Evolutionary conservation across 2,329 filamentous ascomycete species (phyloP).

Genomic region (Clonostachys solani): DNA sequence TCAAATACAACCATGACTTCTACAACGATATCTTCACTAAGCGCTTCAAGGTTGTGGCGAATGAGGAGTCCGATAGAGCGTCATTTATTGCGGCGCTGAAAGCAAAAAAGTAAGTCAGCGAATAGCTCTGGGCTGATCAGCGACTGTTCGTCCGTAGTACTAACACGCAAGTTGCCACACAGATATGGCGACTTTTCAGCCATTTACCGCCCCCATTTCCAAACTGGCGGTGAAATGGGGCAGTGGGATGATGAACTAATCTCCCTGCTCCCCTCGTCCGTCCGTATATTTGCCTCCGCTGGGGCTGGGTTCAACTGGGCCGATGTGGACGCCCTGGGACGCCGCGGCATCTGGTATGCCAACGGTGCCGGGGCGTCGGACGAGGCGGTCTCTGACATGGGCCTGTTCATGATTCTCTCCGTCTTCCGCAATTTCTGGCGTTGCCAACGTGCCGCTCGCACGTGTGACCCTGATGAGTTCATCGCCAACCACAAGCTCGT

Average conservation of each 20-base stretch:
- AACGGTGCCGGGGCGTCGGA: conserved; percentile 35
- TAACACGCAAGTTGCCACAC: background rate
- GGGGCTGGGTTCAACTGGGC: conserved; percentile 63
- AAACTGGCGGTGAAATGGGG: conserved; percentile 60
- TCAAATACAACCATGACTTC: conserved; percentile 40
- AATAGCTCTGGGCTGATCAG: too few relatives aligned
- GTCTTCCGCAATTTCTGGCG: conserved; percentile 47
- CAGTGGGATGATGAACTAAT: conserved; percentile 56
- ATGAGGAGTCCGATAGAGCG: conserved; percentile 24
- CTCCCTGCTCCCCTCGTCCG: conserved; percentile 41
- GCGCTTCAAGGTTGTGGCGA: conserved; percentile 31
- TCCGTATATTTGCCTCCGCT: conserved; percentile 55
- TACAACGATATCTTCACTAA: conserved; percentile 29
- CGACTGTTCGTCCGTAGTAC: background rate
- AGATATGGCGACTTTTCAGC: conserved; percentile 24
- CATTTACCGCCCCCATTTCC: conserved; percentile 53
- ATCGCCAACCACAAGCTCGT: conserved; percentile 14
- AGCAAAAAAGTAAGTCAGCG: conserved; percentile 18
- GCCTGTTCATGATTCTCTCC: conserved; percentile 33
- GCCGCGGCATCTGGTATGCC: conserved; percentile 31
- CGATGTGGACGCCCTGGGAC: conserved; percentile 40
- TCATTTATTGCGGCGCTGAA: conserved; percentile 34
- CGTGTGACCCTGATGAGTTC: conserved; percentile 25
- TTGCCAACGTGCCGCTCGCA: conserved; percentile 14
- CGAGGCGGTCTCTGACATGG: conserved; percentile 36